A percentile compares a stretch with the other conserved stretches of the same genome.
phyloP scores from a whole-genome alignment of 2,329 filamentous ascomycete species.

The Dactylellina cionopaga region DNA sequence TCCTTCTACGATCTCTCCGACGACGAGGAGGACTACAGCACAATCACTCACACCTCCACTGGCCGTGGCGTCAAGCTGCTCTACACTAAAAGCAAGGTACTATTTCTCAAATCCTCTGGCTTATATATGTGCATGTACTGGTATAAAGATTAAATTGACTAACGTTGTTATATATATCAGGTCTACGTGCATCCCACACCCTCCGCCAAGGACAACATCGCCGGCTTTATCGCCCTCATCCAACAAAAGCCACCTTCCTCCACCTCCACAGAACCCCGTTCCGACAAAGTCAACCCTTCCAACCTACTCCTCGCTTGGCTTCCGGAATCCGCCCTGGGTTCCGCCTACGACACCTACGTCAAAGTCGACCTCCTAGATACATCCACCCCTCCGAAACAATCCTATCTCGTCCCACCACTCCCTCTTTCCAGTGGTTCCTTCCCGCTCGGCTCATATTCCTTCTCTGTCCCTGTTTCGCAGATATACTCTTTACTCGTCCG shows the following conservation, averaged over 20 bases:
- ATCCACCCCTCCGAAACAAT: constrained; percentile 79
- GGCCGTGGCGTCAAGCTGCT: constrained; percentile 90
- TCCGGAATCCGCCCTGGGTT: constrained; percentile 86
- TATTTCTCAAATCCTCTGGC: constrained; percentile 54
- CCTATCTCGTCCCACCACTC: constrained; percentile 89
- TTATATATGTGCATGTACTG: too few relatives aligned
- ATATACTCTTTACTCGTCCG: constrained; percentile 91
- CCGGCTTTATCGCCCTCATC: constrained; percentile 89
- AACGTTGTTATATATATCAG: constrained; percentile 61
- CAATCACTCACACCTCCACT: constrained; percentile 80
- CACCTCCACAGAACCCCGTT: neutral
- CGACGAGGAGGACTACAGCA: constrained; percentile 80
- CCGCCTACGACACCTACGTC: constrained; percentile 87
- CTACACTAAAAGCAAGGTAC: constrained; percentile 94
- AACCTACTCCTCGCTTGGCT: constrained; percentile 89
- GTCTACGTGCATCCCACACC: constrained; percentile 96
- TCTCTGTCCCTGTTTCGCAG: constrained; percentile 87
- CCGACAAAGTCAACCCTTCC: constrained; percentile 58
- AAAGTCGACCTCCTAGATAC: constrained; percentile 88
- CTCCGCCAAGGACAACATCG: constrained; percentile 92
- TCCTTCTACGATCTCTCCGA: constrained; percentile 97
- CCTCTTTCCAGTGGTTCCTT: constrained; percentile 80
- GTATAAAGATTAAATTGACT: neutral
- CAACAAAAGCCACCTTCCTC: constrained; percentile 79
- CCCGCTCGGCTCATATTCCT: constrained; percentile 80